phyloP scores from a whole-genome alignment of 2,329 filamentous ascomycete genomes.

The Fusarium floridanum region DNA sequence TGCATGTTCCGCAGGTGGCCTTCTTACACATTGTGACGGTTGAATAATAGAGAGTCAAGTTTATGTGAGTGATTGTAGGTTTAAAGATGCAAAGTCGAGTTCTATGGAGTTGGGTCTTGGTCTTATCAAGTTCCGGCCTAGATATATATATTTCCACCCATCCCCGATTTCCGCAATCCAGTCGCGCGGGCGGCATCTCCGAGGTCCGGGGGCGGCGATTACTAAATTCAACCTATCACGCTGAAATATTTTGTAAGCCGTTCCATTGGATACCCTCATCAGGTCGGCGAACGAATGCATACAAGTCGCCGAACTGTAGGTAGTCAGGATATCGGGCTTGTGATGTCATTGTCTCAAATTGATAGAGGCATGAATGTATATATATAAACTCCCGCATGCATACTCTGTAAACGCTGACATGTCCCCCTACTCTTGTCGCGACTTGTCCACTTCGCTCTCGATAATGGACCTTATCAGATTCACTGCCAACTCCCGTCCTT shows the following conservation, averaged over 20 bases:
- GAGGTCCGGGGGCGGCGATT: not conserved
- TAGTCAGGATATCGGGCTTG: not conserved
- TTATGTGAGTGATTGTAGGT: not conserved
- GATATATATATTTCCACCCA: no score
- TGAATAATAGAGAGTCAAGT: no score
- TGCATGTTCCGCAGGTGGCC: conserved; percentile 71
- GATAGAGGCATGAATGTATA: not conserved
- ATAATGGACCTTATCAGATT: conserved; percentile 70
- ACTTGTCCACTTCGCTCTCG: conserved; percentile 59
- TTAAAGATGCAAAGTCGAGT: not conserved
- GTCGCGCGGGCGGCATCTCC: not conserved
- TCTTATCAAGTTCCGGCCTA: not conserved
- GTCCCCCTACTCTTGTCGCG: not conserved
- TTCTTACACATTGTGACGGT: conserved; percentile 71
- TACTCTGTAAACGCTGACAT: not conserved
- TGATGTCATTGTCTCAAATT: conserved; percentile 18
- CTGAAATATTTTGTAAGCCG: not conserved
- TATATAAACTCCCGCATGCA: not conserved
- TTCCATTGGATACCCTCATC: not conserved
- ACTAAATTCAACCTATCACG: not conserved
- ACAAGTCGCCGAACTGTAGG: not conserved
- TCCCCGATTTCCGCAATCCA: not conserved
- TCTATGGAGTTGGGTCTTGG: conserved; percentile 15
- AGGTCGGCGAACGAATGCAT: not conserved
- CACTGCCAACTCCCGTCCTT: conserved; percentile 65